Percentiles rank a stretch among this genome's conserved stretches.
Evolutionary conservation across 2,329 filamentous ascomycete genomes (phyloP).

Genomic region (Pyrenophora tritici-repentis): DNA sequence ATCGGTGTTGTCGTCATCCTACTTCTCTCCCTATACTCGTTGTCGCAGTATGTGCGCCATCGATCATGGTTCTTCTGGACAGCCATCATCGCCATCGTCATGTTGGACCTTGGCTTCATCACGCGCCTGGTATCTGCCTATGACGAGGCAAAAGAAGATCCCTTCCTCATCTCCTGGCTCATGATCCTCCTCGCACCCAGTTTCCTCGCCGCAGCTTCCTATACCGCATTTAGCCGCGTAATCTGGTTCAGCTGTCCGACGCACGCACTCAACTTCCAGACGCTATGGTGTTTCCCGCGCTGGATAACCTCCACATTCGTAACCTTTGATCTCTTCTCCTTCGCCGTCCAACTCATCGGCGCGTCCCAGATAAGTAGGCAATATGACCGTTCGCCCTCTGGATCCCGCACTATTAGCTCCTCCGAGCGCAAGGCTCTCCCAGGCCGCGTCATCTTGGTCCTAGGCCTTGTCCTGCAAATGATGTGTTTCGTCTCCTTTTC

Average conservation of each 20-base stretch:
- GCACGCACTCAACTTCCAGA: constrained; percentile 48
- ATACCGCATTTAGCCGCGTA: constrained; percentile 56
- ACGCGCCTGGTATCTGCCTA: constrained; percentile 53
- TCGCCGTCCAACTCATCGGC: constrained; percentile 52
- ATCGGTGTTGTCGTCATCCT: constrained; percentile 51
- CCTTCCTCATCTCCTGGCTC: constrained; percentile 51
- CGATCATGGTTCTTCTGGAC: constrained; percentile 47
- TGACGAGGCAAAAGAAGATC: constrained; percentile 38
- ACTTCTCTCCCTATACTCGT: constrained; percentile 36
- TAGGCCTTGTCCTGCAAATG: constrained; percentile 57
- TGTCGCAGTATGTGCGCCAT: constrained; percentile 44
- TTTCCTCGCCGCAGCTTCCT: constrained; percentile 57
- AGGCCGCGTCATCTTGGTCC: constrained; percentile 49
- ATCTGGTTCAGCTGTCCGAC: constrained; percentile 49
- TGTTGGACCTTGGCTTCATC: constrained; percentile 60
- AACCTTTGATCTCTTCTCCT: constrained; percentile 54
- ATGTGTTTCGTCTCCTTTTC: constrained; percentile 58
- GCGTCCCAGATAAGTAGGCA: constrained; percentile 51
- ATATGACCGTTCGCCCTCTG: constrained; percentile 39
- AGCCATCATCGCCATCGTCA: constrained; percentile 38
- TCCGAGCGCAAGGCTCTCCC: constrained; percentile 36
- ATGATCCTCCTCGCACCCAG: constrained; percentile 56
- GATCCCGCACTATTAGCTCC: constrained; percentile 49
- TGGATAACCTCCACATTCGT: constrained; percentile 58
- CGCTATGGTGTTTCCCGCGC: constrained; percentile 50